Conservation (phyloP, 2,329 filamentous ascomycete genomes). For the Ampelomyces quisqualis region DNA sequence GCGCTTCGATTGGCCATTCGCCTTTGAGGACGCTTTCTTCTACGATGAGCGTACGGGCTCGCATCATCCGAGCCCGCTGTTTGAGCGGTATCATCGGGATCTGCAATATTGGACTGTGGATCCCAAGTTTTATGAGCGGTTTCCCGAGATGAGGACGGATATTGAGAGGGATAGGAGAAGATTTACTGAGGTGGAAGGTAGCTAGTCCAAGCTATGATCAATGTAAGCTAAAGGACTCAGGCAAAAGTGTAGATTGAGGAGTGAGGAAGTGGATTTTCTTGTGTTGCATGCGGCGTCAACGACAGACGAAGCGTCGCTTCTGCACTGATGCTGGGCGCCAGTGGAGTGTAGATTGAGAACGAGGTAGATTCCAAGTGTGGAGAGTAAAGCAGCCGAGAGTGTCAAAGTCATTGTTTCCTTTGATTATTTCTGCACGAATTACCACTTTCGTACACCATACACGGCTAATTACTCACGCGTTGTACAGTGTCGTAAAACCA, state of each 20-base stretch:
- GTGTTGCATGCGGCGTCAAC: constrained; percentile 31
- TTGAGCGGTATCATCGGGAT: constrained; percentile 36
- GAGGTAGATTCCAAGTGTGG: constrained; percentile 24
- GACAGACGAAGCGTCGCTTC: constrained; percentile 29
- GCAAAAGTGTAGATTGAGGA: neutral
- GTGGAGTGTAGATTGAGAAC: constrained; percentile 35
- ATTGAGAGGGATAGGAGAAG: constrained; percentile 32
- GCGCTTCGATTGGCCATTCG: constrained; percentile 37
- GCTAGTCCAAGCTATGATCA: too few species aligned
- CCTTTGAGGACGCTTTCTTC: constrained; percentile 37
- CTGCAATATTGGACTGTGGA: constrained; percentile 29
- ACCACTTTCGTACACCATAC: neutral
- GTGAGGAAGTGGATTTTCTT: too few species aligned
- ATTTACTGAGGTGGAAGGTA: constrained; percentile 9
- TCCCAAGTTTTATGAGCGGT: constrained; percentile 28
- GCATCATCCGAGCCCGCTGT: constrained; percentile 29
- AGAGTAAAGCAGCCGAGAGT: constrained; percentile 20
- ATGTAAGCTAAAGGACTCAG: neutral
- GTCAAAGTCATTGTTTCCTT: constrained; percentile 11
- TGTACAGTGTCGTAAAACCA: constrained; percentile 17
- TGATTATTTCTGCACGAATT: neutral
- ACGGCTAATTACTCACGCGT: neutral
- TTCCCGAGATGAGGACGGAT: constrained; percentile 34
- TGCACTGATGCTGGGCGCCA: constrained; percentile 29
- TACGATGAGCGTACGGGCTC: constrained; percentile 15